phyloP scores from a whole-genome alignment of 345 rosid species.

The Lumnitzera littorea region DNA sequence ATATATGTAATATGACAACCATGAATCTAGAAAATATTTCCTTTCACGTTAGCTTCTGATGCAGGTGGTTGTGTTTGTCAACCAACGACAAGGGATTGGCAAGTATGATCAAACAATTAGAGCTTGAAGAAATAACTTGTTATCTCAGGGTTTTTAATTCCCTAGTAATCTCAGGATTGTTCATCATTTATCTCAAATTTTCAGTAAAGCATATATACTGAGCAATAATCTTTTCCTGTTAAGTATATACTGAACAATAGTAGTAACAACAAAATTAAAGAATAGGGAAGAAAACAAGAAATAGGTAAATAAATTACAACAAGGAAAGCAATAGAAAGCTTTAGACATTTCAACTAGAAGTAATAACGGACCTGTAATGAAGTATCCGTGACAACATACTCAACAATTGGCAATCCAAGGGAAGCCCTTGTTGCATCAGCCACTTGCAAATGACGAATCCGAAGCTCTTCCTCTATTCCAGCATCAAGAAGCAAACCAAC shows the following conservation, averaged over 20 bases:
- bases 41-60: background rate
- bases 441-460: conserved; percentile 49
- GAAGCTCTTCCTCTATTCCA: conserved; percentile 53
- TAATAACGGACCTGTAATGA: conserved; percentile 28
- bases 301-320: background rate
- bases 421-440: conserved; percentile 70
- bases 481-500: conserved; percentile 62
- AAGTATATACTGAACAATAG: too few relatives aligned
- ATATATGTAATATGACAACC: conserved; percentile 1
- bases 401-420: conserved; percentile 61
- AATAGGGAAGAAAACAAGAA: background rate
- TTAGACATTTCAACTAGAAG: background rate
- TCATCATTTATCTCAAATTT: too few relatives aligned
- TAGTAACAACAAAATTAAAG: too few relatives aligned
- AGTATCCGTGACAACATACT: conserved; percentile 39
- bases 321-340: too few relatives aligned
- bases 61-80: background rate
- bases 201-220: too few relatives aligned
- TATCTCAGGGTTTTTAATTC: too few relatives aligned
- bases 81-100: too few relatives aligned
- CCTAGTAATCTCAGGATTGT: too few relatives aligned
- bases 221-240: too few relatives aligned
- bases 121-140: too few relatives aligned
- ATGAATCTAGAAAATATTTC: background rate
- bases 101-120: too few relatives aligned